Evolutionary conservation across 192 early-diverging fungal species (phyloP).

Genomic region (Coemansia sp.): DNA sequence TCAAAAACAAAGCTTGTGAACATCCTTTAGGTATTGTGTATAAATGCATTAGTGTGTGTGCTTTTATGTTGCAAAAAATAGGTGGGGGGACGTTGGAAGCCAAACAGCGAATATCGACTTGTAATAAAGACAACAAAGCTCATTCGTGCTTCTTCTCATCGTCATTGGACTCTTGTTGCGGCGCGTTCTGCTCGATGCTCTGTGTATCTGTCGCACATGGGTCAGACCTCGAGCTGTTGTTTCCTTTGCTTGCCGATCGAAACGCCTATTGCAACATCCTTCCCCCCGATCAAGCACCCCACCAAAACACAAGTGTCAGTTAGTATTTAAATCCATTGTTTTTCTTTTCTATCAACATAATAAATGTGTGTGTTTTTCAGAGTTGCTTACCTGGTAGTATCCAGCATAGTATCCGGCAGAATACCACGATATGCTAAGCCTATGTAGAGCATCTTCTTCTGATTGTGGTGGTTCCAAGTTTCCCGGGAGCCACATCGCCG

Average conservation of each 20-base stretch:
- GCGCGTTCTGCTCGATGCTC: no score
- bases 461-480: constrained; percentile 16
- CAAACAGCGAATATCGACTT: no score
- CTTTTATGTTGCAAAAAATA: no score
- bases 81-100: no score
- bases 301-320: neutral
- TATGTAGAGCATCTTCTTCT: constrained; percentile 62
- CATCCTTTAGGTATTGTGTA: neutral
- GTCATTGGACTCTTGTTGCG: neutral
- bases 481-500: neutral
- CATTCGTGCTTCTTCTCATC: neutral
- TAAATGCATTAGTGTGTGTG: no score
- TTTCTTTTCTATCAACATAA: neutral
- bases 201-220: neutral
- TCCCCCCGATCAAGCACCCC: no score
- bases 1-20: no score
- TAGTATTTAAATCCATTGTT: neutral
- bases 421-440: constrained; percentile 76
- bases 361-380: no score
- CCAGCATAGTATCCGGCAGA: constrained; percentile 75
- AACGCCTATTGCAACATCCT: constrained; percentile 23
- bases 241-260: constrained; percentile 17
- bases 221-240: neutral
- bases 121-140: no score
- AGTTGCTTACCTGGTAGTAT: constrained; percentile 67